A percentile compares a stretch with the other conserved stretches of the same genome.
phyloP scores from a whole-genome alignment of 331 rosid genomes.

The Pyracantha coccinea region DNA sequence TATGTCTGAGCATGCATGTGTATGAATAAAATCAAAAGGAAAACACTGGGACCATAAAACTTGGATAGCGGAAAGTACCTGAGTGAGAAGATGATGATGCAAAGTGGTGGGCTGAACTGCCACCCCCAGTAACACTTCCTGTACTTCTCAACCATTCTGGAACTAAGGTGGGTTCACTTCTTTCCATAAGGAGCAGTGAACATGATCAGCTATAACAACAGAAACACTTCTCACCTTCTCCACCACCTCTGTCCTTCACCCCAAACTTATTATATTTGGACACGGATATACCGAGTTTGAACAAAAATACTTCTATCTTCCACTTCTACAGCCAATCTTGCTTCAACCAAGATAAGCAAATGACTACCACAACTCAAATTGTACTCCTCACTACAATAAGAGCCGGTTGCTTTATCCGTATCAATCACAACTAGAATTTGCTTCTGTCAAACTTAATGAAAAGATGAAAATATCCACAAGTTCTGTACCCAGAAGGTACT shows the following conservation, averaged over 20 bases:
- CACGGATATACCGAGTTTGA: constrained; percentile 5
- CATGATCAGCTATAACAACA: constrained; percentile 53
- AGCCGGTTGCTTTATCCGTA: background rate
- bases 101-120: constrained; percentile 82
- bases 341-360: constrained; percentile 1
- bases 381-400: background rate
- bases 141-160: constrained; percentile 98
- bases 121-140: constrained; percentile 77
- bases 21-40: background rate
- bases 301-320: background rate
- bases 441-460: constrained; percentile 5
- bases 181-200: constrained; percentile 91
- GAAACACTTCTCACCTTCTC: constrained; percentile 33
- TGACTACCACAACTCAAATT: background rate
- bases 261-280: constrained; percentile 7
- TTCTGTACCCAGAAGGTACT: background rate
- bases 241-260: constrained; percentile 32
- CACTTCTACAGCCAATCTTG: background rate
- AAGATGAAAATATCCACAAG: constrained; percentile 1
- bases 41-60: background rate
- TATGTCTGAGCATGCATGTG: background rate
- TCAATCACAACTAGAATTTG: background rate
- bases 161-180: constrained; percentile 93
- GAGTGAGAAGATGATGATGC: constrained; percentile 53
- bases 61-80: no score